Evolutionary conservation across 805 yeast genomes (phyloP), one percentile per base, ranked within the genome.

Genomic region (Saccharomycopsis guyanensis): DNA sequence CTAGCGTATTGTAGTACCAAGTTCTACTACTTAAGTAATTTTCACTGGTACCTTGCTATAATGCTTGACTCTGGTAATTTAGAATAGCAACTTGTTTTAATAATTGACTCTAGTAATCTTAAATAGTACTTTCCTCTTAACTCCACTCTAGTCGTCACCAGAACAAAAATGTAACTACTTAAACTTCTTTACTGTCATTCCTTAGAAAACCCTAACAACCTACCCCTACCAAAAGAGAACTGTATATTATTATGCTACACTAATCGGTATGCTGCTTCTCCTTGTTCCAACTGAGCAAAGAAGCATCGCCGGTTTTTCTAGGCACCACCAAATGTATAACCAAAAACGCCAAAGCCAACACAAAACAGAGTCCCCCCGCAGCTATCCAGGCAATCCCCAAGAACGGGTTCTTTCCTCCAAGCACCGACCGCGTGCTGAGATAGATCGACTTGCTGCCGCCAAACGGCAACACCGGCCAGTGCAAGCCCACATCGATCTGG

Each of bases 341-440:
- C 51, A 78, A 58, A 51, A 83, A 70, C 5, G 66, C 60, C 1
- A 80, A 36, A 1, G 80, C 79, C 54, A 83, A 64, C 1, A 78
- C 57, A 27, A 80, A 66, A 59, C 89, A 82, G 12, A 84, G 65
- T 25, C 80, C 81, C 19, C 93, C 94, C 43, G 80, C 83, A 27
- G 75, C 85, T 53, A 85, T 72, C 83, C 89, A 85, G 34, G 78
- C 68, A 43, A 77, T 70, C 27, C 93, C 94, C 53, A 85, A 64
- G 57, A 84, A 84, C 34, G 72, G 60, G 61, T 85, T 85, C 62
- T 80, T 81, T 20, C 93, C 91, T 13, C 94, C 94, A 52, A 81
- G 72, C 3, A 75, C 80, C 2, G 86, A 78, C 51, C 86, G 72
- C 36, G 86, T 86, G 3, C 86, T 74, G 23, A 85, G 54, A 56